These are phyloP conservation scores for Lasiosphaeris hirsuta DNA, from an alignment of 495 filamentous ascomycete species.

Conservation along the genomic window DNA sequence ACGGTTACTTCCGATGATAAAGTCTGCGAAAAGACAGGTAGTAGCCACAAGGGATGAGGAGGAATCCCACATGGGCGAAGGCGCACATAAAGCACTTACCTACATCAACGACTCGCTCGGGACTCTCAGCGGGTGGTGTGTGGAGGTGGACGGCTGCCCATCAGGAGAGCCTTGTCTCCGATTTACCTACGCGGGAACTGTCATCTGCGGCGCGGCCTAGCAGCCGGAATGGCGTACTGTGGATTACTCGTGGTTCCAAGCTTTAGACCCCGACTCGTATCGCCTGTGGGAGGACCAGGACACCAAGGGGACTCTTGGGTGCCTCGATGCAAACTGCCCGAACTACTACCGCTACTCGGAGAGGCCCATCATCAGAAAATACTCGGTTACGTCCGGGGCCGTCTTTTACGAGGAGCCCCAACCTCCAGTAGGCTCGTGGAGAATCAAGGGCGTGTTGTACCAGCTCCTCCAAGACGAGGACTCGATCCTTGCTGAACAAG, in stretches of 20 bases:
- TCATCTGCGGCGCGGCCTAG: neutral
- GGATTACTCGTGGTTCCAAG: neutral
- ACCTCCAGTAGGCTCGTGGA: neutral
- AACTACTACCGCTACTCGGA: slow-evolving; percentile 5
- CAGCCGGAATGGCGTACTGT: neutral
- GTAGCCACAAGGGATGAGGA: too few species aligned
- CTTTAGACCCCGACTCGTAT: slow-evolving; percentile 1
- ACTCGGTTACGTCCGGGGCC: neutral
- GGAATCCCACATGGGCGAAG: too few species aligned
- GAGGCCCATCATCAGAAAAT: neutral
- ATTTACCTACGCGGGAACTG: neutral
- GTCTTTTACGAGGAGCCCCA: neutral
- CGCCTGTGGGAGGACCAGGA: neutral
- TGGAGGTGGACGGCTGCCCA: too few species aligned
- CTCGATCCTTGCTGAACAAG: neutral
- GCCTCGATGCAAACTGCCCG: neutral
- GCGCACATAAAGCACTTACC: too few species aligned
- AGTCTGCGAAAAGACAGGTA: too few species aligned
- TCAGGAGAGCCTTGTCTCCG: neutral
- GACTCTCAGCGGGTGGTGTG: too few species aligned
- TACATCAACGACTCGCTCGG: too few species aligned
- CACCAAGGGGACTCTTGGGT: neutral
- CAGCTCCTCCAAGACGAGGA: neutral
- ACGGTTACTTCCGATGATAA: too few species aligned
- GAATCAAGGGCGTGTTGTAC: neutral